Conservation (phyloP, 75 land plant genomes). For the Azolla pinnata region DNA sequence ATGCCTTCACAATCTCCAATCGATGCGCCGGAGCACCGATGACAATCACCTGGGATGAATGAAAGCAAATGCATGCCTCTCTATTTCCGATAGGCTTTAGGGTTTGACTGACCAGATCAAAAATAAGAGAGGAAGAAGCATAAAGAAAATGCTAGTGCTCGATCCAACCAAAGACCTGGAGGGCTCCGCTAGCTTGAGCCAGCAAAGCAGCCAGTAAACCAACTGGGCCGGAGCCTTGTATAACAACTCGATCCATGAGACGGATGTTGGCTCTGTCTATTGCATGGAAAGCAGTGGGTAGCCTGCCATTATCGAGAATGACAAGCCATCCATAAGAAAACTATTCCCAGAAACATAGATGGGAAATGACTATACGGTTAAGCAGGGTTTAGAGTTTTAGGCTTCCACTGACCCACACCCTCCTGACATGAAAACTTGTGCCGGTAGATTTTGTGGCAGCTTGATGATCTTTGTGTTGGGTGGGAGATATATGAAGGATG, state of each 20-base stretch:
- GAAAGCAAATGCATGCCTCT: neutral
- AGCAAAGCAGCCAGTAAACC: slow-evolving; percentile 36
- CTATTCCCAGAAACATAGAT: too few relatives aligned
- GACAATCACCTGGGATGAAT: slow-evolving; percentile 29
- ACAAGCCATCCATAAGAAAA: too few relatives aligned
- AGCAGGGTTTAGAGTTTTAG: too few relatives aligned
- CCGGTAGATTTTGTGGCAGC: slow-evolving; percentile 26
- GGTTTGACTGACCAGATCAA: neutral
- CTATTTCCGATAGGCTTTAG: too few relatives aligned
- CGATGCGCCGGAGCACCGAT: slow-evolving; percentile 43
- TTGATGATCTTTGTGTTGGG: slow-evolving; percentile 45
- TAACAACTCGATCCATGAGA: slow-evolving; percentile 37
- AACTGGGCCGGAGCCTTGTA: slow-evolving; percentile 50
- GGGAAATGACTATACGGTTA: too few relatives aligned
- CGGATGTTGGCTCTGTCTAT: slow-evolving; percentile 38
- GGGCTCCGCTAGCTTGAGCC: slow-evolving; percentile 40
- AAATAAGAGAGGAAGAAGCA: neutral
- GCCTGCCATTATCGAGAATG: slow-evolving; percentile 9
- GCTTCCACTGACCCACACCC: slow-evolving; percentile 45
- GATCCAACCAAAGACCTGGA: slow-evolving; percentile 38
- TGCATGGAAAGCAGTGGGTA: slow-evolving; percentile 46
- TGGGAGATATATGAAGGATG: slow-evolving; percentile 37
- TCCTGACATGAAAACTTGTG: slow-evolving; percentile 41
- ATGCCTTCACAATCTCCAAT: slow-evolving; percentile 25
- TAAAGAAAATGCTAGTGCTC: neutral